Percentiles rank a stretch among this genome's conserved stretches.
phyloP scores from a whole-genome alignment of 225 moss, liverwort and hornwort genomes.

The Ulota crispa region DNA sequence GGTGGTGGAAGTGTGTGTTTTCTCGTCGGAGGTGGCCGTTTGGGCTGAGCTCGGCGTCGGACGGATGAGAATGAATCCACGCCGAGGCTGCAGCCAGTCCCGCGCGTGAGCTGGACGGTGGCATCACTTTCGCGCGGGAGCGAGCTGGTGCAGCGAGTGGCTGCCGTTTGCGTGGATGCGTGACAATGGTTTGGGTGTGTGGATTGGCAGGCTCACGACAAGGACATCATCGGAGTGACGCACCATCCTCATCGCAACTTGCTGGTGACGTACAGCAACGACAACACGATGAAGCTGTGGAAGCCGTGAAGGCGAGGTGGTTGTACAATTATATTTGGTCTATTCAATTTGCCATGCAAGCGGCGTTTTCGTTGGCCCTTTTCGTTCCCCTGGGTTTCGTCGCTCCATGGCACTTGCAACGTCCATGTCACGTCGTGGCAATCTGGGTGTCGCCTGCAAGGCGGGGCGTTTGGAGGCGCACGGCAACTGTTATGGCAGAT shows the following conservation, averaged over 20 bases:
- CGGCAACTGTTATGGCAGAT: too few relatives aligned
- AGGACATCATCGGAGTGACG: slow-evolving; percentile 95
- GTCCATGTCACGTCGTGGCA: neutral
- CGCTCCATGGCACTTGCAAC: neutral
- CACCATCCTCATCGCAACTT: slow-evolving; percentile 98
- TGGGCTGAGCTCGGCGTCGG: neutral
- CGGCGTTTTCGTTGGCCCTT: neutral
- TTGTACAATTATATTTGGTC: slow-evolving; percentile 19
- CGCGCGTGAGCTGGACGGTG: neutral
- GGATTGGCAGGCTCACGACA: slow-evolving; percentile 83
- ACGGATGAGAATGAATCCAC: neutral
- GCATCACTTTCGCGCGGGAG: neutral
- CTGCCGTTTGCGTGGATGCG: neutral
- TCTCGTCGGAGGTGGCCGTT: neutral
- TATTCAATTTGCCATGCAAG: neutral
- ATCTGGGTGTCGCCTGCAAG: neutral
- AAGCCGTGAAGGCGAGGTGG: slow-evolving; percentile 61
- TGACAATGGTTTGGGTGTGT: neutral
- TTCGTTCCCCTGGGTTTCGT: neutral
- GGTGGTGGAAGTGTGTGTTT: neutral
- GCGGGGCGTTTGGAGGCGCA: neutral
- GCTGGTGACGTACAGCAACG: slow-evolving; percentile 90
- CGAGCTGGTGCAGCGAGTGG: neutral
- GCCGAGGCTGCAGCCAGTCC: neutral
- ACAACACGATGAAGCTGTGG: slow-evolving; percentile 98